A percentile compares a stretch with the other conserved stretches of the same genome.
These are phyloP conservation scores for Cytospora piceae DNA, from an alignment of 2,329 filamentous ascomycete species.

Conservation along the genomic window DNA sequence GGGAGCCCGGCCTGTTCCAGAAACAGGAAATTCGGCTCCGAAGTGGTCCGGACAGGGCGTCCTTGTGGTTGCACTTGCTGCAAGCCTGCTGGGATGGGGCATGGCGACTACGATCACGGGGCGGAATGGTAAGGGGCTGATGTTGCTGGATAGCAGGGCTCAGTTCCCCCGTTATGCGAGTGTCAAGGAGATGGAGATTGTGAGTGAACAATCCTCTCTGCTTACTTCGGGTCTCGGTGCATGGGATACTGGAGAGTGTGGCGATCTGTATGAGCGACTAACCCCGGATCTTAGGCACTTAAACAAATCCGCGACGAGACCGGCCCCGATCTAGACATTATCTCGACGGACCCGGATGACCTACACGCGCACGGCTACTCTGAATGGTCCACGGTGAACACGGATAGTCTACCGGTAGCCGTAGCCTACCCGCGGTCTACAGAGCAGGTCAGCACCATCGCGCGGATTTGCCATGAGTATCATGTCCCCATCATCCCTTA, in stretches of 20 bases:
- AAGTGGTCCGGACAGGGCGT: slow-evolving; percentile 42
- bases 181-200: slow-evolving; percentile 48
- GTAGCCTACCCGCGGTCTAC: slow-evolving; percentile 67
- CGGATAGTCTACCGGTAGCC: slow-evolving; percentile 63
- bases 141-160: slow-evolving; percentile 37
- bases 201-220: slow-evolving; percentile 32
- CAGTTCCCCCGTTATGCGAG: slow-evolving; percentile 44
- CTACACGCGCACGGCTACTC: slow-evolving; percentile 67
- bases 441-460: slow-evolving; percentile 62
- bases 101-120: slow-evolving; percentile 39
- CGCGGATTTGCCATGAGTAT: slow-evolving; percentile 75
- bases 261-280: background rate
- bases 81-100: slow-evolving; percentile 48
- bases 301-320: slow-evolving; percentile 55
- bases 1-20: slow-evolving; percentile 8
- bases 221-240: too few relatives aligned
- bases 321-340: slow-evolving; percentile 53
- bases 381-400: slow-evolving; percentile 67
- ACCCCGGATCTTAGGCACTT: slow-evolving; percentile 50
- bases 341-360: slow-evolving; percentile 66
- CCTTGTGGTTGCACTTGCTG: slow-evolving; percentile 43
- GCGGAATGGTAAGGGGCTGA: slow-evolving; percentile 33
- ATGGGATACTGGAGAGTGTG: background rate
- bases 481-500: slow-evolving; percentile 84
- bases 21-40: slow-evolving; percentile 29